Conservation (phyloP, 768 basidiomycete genomes). For the Mycena amicta region DNA sequence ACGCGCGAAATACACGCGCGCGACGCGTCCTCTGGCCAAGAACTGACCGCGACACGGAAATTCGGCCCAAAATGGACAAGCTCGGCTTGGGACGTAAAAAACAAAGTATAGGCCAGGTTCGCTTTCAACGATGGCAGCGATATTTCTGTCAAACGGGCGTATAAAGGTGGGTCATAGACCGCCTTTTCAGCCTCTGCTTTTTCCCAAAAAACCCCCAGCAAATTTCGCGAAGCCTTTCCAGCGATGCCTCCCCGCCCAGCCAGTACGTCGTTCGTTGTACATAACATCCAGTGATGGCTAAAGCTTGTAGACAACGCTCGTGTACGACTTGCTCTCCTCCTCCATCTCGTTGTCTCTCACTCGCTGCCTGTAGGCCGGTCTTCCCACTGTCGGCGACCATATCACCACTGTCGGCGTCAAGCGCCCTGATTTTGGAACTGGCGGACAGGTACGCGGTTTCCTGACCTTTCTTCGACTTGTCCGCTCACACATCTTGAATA, state of each 20-base stretch:
- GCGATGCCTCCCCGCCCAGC: background rate
- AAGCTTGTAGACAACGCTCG: conserved; percentile 3
- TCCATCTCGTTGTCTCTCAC: background rate
- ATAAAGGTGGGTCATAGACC: background rate
- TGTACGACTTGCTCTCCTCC: background rate
- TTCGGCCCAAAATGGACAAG: too few species aligned
- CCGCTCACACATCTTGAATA: too few species aligned
- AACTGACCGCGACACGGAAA: too few species aligned
- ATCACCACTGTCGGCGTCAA: conserved; percentile 53
- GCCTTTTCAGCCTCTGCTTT: background rate
- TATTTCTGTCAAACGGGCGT: background rate
- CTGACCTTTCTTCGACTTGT: background rate
- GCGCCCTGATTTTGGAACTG: conserved; percentile 62
- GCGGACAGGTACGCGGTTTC: conserved; percentile 38
- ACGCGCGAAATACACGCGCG: too few species aligned
- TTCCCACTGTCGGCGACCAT: conserved; percentile 9
- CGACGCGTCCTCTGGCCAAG: too few species aligned
- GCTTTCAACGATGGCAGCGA: background rate
- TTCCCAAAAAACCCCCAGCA: background rate
- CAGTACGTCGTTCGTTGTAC: background rate
- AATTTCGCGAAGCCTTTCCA: background rate
- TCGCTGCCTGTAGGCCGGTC: conserved; percentile 1
- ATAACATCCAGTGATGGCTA: background rate
- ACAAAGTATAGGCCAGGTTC: background rate
- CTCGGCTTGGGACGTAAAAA: background rate